Conservation (phyloP, 78 protist species). For the Dictyostelium capitatum region DNA sequence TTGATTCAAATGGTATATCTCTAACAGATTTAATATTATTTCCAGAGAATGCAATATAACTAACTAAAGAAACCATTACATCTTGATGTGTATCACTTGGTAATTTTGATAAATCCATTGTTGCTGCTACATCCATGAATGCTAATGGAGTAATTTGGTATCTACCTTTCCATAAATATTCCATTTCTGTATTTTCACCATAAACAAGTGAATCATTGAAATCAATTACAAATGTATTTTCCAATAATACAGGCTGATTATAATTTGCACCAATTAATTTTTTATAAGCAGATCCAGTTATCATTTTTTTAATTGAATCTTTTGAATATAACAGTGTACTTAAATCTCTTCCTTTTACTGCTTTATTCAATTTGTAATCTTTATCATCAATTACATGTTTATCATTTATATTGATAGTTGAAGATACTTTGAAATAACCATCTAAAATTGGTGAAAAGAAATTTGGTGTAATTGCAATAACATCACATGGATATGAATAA, state of each 20-base stretch:
- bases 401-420: not conserved
- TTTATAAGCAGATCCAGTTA: not conserved
- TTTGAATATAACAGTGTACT: not conserved
- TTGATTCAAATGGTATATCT: not conserved
- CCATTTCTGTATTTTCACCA: not conserved
- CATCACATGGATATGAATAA: not conserved
- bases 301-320: not conserved
- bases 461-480: not conserved
- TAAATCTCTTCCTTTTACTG: not conserved
- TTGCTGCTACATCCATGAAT: constrained; percentile 53
- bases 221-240: not conserved
- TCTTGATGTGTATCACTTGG: constrained; percentile 64
- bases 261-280: not conserved
- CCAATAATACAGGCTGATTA: not conserved
- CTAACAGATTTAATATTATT: not conserved
- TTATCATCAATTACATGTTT: not conserved
- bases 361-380: not conserved
- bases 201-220: not conserved
- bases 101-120: constrained; percentile 28
- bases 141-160: constrained; percentile 56
- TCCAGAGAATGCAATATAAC: constrained; percentile 9
- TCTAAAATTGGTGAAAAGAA: not conserved
- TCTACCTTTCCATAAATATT: not conserved
- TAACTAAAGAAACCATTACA: constrained; percentile 75
- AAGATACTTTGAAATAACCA: constrained; percentile 42